A percentile compares a stretch with the other conserved stretches of the same genome.
Evolutionary conservation across 257 asterid genomes (phyloP).

Genomic region (Solanum lycopersicoides): DNA sequence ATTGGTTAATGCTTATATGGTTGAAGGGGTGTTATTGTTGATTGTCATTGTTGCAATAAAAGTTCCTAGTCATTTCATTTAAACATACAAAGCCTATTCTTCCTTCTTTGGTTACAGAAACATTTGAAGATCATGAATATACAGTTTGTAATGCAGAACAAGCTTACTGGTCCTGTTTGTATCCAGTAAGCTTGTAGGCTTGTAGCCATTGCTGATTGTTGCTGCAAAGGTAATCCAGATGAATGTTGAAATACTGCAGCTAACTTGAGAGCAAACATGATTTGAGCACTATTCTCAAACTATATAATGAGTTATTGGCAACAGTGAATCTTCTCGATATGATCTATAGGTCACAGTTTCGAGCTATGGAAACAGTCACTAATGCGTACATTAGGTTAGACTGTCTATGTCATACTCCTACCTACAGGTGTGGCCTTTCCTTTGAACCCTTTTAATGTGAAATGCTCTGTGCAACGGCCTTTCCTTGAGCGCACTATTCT

Average conservation of each 20-base stretch:
- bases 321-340: neutral
- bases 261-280: neutral
- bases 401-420: neutral
- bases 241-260: neutral
- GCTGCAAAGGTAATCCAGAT: neutral
- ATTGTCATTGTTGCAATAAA: constrained; percentile 12
- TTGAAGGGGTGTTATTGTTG: neutral
- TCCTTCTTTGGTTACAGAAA: neutral
- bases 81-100: neutral
- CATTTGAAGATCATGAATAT: neutral
- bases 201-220: neutral
- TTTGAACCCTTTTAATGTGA: neutral
- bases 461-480: neutral
- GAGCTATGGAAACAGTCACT: neutral
- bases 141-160: neutral
- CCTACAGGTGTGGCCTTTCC: neutral
- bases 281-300: neutral
- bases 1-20: neutral
- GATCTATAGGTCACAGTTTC: neutral
- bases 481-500: neutral
- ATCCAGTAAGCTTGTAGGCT: neutral
- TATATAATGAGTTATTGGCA: neutral
- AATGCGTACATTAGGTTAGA: neutral
- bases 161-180: neutral
- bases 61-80: neutral